A percentile compares a stretch with the other conserved stretches of the same genome.
Conservation (phyloP, 2,329 filamentous ascomycete genomes). For the Colletotrichum truncatum region DNA sequence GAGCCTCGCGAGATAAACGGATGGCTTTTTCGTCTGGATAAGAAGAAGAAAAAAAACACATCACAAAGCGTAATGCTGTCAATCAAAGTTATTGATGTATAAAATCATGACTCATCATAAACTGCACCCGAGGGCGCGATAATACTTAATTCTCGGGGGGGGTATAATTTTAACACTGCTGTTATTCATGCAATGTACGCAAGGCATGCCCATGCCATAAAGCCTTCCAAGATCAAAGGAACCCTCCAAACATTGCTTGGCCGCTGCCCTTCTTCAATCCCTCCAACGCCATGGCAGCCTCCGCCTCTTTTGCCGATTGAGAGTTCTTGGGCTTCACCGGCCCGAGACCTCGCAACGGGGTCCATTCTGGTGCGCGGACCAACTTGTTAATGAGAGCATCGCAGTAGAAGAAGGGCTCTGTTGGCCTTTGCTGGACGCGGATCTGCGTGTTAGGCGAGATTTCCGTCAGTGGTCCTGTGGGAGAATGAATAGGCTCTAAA, state of each 20-base stretch:
- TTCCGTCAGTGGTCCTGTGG: slow-evolving; percentile 6
- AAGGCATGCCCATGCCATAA: too few species aligned
- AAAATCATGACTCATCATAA: background rate
- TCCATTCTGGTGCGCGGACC: background rate
- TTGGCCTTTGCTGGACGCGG: background rate
- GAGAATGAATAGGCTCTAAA: slow-evolving; percentile 10
- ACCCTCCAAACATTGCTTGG: background rate
- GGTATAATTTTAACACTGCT: slow-evolving; percentile 13
- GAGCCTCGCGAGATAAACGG: too few species aligned
- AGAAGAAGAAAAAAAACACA: too few species aligned
- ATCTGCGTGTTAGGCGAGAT: slow-evolving; percentile 12
- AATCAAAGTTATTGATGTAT: too few species aligned
- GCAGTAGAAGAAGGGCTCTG: background rate
- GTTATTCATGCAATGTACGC: background rate
- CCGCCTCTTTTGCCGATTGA: too few species aligned
- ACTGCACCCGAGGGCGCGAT: background rate
- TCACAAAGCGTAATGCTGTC: too few species aligned
- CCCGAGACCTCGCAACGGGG: background rate
- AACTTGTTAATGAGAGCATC: slow-evolving; percentile 7
- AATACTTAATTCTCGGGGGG: background rate
- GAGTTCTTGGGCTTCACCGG: background rate
- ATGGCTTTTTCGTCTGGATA: too few species aligned
- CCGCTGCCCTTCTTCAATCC: background rate
- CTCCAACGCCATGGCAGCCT: slow-evolving; percentile 12
- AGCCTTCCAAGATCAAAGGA: background rate